Evolutionary conservation across 2,329 filamentous ascomycete species (phyloP), one percentile per base, ranked within the genome.

Genomic region (Fusarium gaditjirri): DNA sequence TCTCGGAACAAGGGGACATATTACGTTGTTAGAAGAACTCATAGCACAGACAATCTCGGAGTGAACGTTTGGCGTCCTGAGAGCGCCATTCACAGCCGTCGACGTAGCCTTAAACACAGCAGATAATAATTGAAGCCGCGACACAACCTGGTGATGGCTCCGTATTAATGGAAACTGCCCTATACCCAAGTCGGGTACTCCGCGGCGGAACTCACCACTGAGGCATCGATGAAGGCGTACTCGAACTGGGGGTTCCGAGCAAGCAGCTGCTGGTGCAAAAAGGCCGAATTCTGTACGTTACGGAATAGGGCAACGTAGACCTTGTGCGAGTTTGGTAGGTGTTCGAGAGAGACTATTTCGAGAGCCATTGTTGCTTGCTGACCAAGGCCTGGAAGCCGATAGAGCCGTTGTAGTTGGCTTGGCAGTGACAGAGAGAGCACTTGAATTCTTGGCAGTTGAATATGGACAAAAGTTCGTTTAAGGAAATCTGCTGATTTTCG

Each of bases 201-300:
- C 61, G 58, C 36, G 54, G 57, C 52, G 59, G 56, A 70, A 82
- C 87, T 68, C 86, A 95, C 92, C 80, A 93, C 89, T 49, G 89
- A 90, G 25, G 94, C 94, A 83, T 99, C 95, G 50, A 99, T 88
- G 74, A 99, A 93, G 38, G 95, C 94, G 85, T 98, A 98, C 82
- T 98, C 94, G 76, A 95, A 98, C 13, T 92, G 91, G 16, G 89
- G 78, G 79, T 98, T 97, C 57, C 93, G 93, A 10, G 90, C 88
- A n/a, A 98, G 86, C 9, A 99, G 89, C 83, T 98, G 95, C 75
- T 91, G 86, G 57, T 94, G 92, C 46, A 99, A 86, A 78, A 92
- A 94, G 2, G 88, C 82, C 16, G 94, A 88, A 80, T 99, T 99
- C 69, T 88, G 80, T 62, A 98, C 89, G 79, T 93, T 84, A 27